These are phyloP conservation scores for Ceratobasidium sp. DNA, from an alignment of 1,284 basidiomycete genomes.

Conservation along the genomic window DNA sequence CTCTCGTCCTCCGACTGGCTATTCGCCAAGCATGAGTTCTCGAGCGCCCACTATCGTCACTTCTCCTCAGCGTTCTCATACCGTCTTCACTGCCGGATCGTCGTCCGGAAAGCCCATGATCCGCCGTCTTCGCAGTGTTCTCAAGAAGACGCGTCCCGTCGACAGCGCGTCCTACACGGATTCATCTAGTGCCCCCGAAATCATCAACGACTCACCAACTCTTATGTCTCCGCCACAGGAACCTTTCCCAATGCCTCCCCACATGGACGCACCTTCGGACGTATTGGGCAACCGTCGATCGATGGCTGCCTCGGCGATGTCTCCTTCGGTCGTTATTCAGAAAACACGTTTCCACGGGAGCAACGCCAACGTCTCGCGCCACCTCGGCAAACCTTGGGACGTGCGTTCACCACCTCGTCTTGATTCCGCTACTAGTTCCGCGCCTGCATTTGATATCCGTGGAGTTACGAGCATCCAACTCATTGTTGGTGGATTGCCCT, in stretches of 20 bases:
- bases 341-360: slow-evolving; percentile 11
- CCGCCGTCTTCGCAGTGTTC: slow-evolving; percentile 14
- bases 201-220: background rate
- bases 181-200: slow-evolving; percentile 7
- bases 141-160: slow-evolving; percentile 9
- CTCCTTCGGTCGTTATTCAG: slow-evolving; percentile 5
- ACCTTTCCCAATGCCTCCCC: background rate
- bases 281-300: background rate
- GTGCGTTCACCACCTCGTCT: slow-evolving; percentile 18
- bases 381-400: slow-evolving; percentile 17
- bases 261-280: background rate
- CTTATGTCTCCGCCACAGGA: background rate
- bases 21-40: background rate
- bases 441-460: slow-evolving; percentile 2
- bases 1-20: background rate
- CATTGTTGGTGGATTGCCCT: slow-evolving; percentile 21
- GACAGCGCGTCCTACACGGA: background rate
- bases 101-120: background rate
- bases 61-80: background rate
- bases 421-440: background rate
- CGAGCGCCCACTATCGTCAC: background rate
- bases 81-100: background rate
- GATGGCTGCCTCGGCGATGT: background rate
- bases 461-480: slow-evolving; percentile 6
- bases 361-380: background rate